These are phyloP conservation scores for Hymenoscyphus albidus DNA, from an alignment of 2,329 filamentous ascomycete genomes.

Conservation along the genomic window DNA sequence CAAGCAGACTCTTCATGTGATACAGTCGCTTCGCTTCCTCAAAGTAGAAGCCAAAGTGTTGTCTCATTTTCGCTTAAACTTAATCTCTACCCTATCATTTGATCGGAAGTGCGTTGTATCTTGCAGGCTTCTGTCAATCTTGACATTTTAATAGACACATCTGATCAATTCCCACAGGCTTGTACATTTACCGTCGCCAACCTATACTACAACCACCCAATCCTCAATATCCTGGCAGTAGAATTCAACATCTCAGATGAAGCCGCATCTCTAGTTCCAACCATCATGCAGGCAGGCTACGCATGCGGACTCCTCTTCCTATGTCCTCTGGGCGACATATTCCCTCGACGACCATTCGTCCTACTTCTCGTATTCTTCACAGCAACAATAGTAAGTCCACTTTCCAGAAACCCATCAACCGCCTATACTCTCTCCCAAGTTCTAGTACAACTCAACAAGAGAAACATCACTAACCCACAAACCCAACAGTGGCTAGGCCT, in stretches of 20 bases:
- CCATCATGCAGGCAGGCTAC: conserved; percentile 76
- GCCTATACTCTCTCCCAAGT: background rate
- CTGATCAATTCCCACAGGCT: conserved; percentile 37
- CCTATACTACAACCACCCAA: conserved; percentile 77
- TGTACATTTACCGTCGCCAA: conserved; percentile 71
- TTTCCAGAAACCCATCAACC: conserved; percentile 1
- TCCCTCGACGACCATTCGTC: conserved; percentile 66
- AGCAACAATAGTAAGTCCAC: conserved; percentile 55
- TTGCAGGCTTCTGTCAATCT: too few species aligned
- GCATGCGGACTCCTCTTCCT: conserved; percentile 67
- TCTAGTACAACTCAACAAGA: too few species aligned
- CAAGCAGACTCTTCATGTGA: background rate
- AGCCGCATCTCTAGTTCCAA: conserved; percentile 63
- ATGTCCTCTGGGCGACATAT: conserved; percentile 69
- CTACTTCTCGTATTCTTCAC: conserved; percentile 64
- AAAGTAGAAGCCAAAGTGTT: too few species aligned
- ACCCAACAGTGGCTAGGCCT: conserved; percentile 59
- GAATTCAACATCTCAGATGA: conserved; percentile 71
- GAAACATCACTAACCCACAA: background rate
- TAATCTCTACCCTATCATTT: background rate
- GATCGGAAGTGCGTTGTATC: too few species aligned
- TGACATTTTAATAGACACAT: too few species aligned
- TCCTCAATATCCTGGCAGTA: conserved; percentile 68
- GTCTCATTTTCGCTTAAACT: background rate
- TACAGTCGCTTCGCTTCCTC: too few species aligned